Conservation (phyloP, 2,329 filamentous ascomycete species). For the Huntiella bhutanensis region DNA sequence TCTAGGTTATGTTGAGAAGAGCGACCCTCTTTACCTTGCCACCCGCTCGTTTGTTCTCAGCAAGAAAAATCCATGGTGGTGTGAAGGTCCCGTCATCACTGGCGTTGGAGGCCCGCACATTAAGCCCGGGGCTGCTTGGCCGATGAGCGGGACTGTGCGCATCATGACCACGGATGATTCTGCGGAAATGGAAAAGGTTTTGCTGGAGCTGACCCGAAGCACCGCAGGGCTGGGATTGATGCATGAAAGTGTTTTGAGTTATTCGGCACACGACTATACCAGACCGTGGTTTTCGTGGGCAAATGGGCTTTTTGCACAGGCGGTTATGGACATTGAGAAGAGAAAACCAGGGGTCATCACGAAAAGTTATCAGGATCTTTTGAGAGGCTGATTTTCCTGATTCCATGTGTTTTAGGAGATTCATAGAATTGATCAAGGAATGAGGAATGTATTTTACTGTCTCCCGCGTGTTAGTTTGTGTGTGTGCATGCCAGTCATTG, state of each 20-base stretch:
- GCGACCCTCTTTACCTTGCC: constrained; percentile 53
- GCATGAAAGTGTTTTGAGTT: constrained; percentile 25
- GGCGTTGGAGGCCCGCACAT: constrained; percentile 54
- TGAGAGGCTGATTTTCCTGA: constrained; percentile 7
- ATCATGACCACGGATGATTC: constrained; percentile 26
- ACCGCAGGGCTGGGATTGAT: constrained; percentile 26
- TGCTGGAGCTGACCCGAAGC: constrained; percentile 23
- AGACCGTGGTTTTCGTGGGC: constrained; percentile 51
- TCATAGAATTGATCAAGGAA: too few species aligned
- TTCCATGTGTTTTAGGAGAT: too few species aligned
- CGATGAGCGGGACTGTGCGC: constrained; percentile 35
- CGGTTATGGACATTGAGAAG: constrained; percentile 54
- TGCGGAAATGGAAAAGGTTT: constrained; percentile 19
- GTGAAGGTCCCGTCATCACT: constrained; percentile 44
- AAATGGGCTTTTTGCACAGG: constrained; percentile 74
- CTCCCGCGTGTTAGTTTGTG: too few species aligned
- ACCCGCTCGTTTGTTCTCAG: constrained; percentile 63
- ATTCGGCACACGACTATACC: constrained; percentile 18
- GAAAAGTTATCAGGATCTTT: constrained; percentile 26
- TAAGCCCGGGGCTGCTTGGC: constrained; percentile 38
- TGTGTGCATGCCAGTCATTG: too few species aligned
- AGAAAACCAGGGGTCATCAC: constrained; percentile 48
- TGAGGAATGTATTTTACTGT: too few species aligned
- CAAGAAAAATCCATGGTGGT: constrained; percentile 61
- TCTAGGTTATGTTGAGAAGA: constrained; percentile 36